Conservation (phyloP, 2,329 filamentous ascomycete genomes). For the Ceratocystis colombiana region DNA sequence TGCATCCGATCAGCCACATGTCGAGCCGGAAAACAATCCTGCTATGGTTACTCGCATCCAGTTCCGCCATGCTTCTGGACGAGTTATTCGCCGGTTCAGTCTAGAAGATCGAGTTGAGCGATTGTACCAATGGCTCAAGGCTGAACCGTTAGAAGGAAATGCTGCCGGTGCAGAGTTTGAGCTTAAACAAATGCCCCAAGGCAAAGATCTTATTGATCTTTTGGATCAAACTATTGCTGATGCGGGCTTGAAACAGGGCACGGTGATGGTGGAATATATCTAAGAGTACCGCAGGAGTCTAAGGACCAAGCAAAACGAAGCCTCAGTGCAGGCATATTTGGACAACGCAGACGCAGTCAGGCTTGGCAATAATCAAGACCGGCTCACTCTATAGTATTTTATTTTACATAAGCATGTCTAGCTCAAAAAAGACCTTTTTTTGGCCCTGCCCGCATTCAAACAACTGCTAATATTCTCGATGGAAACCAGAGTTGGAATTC, state of each 20-base stretch:
- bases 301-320: not conserved
- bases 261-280: slow-evolving; percentile 87
- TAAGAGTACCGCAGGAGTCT: slow-evolving; percentile 40
- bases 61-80: slow-evolving; percentile 74
- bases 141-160: slow-evolving; percentile 62
- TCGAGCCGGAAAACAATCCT: slow-evolving; percentile 63
- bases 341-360: too few relatives aligned
- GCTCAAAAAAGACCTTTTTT: not conserved
- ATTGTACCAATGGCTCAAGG: slow-evolving; percentile 95
- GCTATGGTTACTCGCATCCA: slow-evolving; percentile 77
- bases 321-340: not conserved
- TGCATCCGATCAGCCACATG: slow-evolving; percentile 60
- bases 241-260: slow-evolving; percentile 80
- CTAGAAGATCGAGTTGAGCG: slow-evolving; percentile 65
- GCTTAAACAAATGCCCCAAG: slow-evolving; percentile 66
- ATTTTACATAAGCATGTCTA: not conserved
- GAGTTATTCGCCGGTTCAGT: slow-evolving; percentile 77
- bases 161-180: slow-evolving; percentile 74
- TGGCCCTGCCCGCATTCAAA: not conserved
- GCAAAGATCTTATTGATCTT: slow-evolving; percentile 69
- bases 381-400: too few relatives aligned
- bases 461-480: not conserved
- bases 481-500: not conserved
- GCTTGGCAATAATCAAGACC: too few relatives aligned
- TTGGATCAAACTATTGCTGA: slow-evolving; percentile 67